phyloP scores from a whole-genome alignment of 1,284 basidiomycete species.

The Malassezia psittaci region DNA sequence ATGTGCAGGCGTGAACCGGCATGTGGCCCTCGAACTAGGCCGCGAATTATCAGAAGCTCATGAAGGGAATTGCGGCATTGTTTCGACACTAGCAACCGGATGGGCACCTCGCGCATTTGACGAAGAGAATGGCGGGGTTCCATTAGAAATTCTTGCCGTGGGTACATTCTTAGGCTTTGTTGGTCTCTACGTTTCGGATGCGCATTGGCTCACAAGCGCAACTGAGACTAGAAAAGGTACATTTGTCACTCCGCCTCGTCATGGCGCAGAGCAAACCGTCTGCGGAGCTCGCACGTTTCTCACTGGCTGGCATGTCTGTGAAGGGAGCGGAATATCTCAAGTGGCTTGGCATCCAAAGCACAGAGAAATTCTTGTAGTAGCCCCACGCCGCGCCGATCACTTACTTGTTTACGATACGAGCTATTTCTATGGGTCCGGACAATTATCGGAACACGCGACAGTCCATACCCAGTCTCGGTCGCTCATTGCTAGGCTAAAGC shows the following conservation, averaged over 20 bases:
- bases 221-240: not conserved
- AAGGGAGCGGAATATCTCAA: constrained; percentile 8
- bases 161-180: constrained; percentile 5
- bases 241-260: not conserved
- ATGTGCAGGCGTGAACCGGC: constrained; percentile 6
- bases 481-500: constrained; percentile 1
- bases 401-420: constrained; percentile 13
- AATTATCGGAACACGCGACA: not conserved
- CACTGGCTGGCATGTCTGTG: constrained; percentile 3
- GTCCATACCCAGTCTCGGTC: not conserved
- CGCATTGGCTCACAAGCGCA: constrained; percentile 4
- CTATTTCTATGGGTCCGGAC: constrained; percentile 8
- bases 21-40: constrained; percentile 3
- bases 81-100: constrained; percentile 10
- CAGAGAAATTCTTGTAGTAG: constrained; percentile 8
- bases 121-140: not conserved
- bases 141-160: constrained; percentile 11
- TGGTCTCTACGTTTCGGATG: constrained; percentile 12
- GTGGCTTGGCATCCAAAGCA: constrained; percentile 12
- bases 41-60: no score
- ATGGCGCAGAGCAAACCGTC: not conserved
- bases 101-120: not conserved
- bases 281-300: constrained; percentile 1
- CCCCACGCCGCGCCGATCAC: not conserved
- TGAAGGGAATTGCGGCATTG: constrained; percentile 5